Percentiles rank a stretch among this genome's conserved stretches.
phyloP scores from a whole-genome alignment of 805 yeast genomes.

The Teunomyces atbi region DNA sequence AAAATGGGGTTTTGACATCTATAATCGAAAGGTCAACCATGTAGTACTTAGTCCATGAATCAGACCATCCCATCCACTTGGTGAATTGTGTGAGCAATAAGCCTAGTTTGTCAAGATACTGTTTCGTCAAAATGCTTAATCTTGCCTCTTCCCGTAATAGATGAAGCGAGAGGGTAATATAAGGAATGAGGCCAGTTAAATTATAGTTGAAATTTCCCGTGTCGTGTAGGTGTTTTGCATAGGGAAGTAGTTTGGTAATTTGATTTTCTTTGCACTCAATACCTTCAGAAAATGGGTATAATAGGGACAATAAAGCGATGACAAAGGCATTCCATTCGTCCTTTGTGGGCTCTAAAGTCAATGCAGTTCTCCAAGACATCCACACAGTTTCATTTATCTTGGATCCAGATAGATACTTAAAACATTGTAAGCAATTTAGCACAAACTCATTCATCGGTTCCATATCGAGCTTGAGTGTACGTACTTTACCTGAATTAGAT shows the following conservation, averaged over 20 bases:
- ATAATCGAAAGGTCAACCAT: slow-evolving; percentile 27
- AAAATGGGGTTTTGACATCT: slow-evolving; percentile 40
- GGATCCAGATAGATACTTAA: slow-evolving; percentile 57
- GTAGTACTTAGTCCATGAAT: slow-evolving; percentile 61
- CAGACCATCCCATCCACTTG: slow-evolving; percentile 73
- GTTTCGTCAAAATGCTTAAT: slow-evolving; percentile 48
- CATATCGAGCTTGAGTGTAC: slow-evolving; percentile 34
- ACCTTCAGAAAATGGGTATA: slow-evolving; percentile 45
- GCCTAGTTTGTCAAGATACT: slow-evolving; percentile 43
- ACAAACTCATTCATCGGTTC: slow-evolving; percentile 48
- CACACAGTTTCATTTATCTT: slow-evolving; percentile 56
- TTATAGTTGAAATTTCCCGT: slow-evolving; percentile 35
- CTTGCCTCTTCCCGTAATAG: slow-evolving; percentile 72
- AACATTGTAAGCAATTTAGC: slow-evolving; percentile 43
- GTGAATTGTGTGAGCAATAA: slow-evolving; percentile 59
- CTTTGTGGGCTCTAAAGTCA: slow-evolving; percentile 36
- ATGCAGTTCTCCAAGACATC: slow-evolving; percentile 61
- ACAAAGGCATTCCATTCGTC: slow-evolving; percentile 64
- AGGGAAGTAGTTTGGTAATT: slow-evolving; percentile 29
- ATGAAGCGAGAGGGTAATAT: slow-evolving; percentile 67
- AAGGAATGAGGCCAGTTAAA: slow-evolving; percentile 57
- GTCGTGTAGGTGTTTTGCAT: slow-evolving; percentile 27
- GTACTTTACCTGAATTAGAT: slow-evolving; percentile 18
- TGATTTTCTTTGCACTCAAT: slow-evolving; percentile 18
- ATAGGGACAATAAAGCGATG: slow-evolving; percentile 47